These are phyloP conservation scores for Ephemerocybe angulata DNA, from an alignment of 768 basidiomycete species.

Conservation along the genomic window DNA sequence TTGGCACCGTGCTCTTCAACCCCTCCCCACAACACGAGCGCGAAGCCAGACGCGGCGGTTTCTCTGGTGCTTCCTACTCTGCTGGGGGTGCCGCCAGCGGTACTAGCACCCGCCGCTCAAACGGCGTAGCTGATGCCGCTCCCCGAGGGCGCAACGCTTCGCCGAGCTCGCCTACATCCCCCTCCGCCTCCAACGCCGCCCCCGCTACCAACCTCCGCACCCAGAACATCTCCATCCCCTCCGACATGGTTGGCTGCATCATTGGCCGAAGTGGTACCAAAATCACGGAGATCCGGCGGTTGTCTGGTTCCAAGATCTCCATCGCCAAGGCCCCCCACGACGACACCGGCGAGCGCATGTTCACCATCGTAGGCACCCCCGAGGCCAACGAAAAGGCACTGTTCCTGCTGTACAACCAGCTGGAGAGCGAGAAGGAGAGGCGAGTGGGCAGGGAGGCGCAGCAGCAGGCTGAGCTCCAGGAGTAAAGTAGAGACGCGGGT, in stretches of 20 bases:
- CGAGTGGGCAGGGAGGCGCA: conserved; percentile 82
- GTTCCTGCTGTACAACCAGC: conserved; percentile 94
- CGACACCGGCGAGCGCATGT: conserved; percentile 99
- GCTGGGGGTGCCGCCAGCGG: conserved; percentile 8
- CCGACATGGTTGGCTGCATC: conserved; percentile 97
- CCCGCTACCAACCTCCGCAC: conserved; percentile 84
- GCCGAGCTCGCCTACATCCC: conserved; percentile 42
- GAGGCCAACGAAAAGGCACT: conserved; percentile 97
- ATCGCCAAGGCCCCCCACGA: conserved; percentile 99
- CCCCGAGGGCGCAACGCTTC: conserved; percentile 37
- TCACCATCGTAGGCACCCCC: conserved; percentile 94
- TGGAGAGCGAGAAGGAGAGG: conserved; percentile 95
- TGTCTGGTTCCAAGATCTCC: conserved; percentile 96
- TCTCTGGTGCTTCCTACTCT: conserved; percentile 42
- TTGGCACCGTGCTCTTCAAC: conserved; percentile 94
- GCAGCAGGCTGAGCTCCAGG: conserved; percentile 64
- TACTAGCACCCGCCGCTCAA: conserved; percentile 51
- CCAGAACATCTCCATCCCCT: conserved; percentile 98
- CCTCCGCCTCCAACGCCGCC: conserved; percentile 50
- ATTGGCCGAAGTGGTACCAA: conserved; percentile 97
- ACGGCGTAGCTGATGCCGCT: conserved; percentile 51
- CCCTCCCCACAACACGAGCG: conserved; percentile 84
- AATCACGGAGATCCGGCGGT: conserved; percentile 97
- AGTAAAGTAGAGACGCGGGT: conserved; percentile 13
- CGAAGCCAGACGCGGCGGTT: conserved; percentile 47